A percentile compares a stretch with the other conserved stretches of the same genome.
These are phyloP conservation scores for Dryas octopetala DNA, from an alignment of 306 rosid species.

Conservation along the genomic window DNA sequence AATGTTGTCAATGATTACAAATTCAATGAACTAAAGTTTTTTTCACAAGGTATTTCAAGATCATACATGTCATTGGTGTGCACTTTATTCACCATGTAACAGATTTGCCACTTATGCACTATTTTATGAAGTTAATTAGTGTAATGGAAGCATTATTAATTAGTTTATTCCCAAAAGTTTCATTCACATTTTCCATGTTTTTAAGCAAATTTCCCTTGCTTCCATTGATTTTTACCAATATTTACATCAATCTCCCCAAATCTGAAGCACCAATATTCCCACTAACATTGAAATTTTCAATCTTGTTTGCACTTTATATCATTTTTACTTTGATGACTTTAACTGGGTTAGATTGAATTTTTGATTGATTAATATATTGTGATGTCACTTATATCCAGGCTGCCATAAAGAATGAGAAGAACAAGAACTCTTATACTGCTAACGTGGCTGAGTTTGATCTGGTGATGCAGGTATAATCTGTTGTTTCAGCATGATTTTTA, in stretches of 20 bases:
- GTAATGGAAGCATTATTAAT: no score
- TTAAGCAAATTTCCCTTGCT: neutral
- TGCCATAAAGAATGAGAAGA: constrained; percentile 53
- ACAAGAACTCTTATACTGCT: constrained; percentile 49
- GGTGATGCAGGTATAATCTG: constrained; percentile 82
- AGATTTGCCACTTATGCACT: no score
- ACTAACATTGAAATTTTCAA: neutral
- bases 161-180: no score
- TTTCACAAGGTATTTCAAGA: no score
- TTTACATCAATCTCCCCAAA: neutral
- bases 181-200: neutral
- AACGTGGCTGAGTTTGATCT: constrained; percentile 89
- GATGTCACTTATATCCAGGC: constrained; percentile 52
- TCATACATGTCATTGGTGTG: no score
- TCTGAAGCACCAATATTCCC: neutral
- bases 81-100: no score
- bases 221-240: neutral
- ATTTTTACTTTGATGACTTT: neutral
- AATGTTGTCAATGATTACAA: no score
- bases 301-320: neutral
- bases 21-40: no score
- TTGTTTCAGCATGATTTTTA: constrained; percentile 26
- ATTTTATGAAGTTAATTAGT: no score
- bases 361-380: constrained; percentile 18
- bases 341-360: neutral